These are phyloP conservation scores for Chrysanthemum lavandulifolium DNA, from an alignment of 129 eudicot species.

Conservation along the genomic window DNA sequence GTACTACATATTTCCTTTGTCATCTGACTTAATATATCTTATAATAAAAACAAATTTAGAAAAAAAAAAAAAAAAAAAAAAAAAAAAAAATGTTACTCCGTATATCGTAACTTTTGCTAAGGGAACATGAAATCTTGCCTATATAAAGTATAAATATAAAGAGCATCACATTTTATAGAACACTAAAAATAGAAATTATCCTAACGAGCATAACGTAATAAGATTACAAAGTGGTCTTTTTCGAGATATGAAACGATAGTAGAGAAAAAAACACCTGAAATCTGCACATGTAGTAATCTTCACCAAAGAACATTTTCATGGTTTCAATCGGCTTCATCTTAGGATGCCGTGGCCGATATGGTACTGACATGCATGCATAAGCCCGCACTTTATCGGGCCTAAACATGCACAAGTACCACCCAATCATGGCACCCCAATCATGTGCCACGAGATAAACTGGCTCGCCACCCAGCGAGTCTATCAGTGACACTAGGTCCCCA, in stretches of 20 bases:
- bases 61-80: too few species aligned
- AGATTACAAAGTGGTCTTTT: neutral
- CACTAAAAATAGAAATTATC: too few species aligned
- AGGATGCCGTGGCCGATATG: slow-evolving; percentile 69
- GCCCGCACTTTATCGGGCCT: slow-evolving; percentile 79
- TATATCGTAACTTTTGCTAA: neutral
- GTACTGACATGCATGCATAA: slow-evolving; percentile 56
- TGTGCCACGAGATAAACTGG: slow-evolving; percentile 71
- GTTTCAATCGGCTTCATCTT: slow-evolving; percentile 56
- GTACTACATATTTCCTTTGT: too few species aligned
- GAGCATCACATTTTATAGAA: too few species aligned
- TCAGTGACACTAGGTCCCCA: slow-evolving; percentile 73
- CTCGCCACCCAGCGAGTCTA: slow-evolving; percentile 50
- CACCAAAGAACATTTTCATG: slow-evolving; percentile 65
- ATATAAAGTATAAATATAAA: neutral
- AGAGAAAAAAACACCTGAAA: slow-evolving; percentile 56
- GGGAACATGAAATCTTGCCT: neutral
- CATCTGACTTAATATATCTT: too few species aligned
- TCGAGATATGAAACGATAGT: neutral
- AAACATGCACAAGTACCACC: slow-evolving; percentile 77
- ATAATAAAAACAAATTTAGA: too few species aligned
- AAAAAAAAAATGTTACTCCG: too few species aligned
- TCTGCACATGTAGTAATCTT: slow-evolving; percentile 88
- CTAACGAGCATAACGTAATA: neutral
- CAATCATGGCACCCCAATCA: slow-evolving; percentile 88